Evolutionary conservation across 352 stramenopile genomes (phyloP).

Genomic region (Globisporangium solare): DNA sequence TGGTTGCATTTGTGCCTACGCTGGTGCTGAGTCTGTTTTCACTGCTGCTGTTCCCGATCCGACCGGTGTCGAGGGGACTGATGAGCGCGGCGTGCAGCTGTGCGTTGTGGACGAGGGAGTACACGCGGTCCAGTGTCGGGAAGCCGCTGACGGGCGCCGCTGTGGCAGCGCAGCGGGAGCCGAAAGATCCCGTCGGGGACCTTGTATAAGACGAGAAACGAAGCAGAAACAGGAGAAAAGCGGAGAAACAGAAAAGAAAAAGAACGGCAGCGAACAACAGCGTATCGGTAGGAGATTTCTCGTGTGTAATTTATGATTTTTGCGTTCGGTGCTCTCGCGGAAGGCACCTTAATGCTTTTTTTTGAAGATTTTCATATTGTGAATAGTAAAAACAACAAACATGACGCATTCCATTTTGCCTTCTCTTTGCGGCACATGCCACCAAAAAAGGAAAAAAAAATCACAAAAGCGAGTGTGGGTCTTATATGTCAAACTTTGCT

Average conservation of each 20-base stretch:
- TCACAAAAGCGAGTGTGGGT: neutral
- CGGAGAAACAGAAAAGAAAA: conserved; percentile 5
- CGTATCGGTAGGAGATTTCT: neutral
- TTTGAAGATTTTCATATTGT: neutral
- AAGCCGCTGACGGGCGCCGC: conserved; percentile 29
- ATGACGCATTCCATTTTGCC: no score
- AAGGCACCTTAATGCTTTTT: neutral
- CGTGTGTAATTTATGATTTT: conserved; percentile 28
- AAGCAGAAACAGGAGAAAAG: neutral
- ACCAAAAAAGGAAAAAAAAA: neutral
- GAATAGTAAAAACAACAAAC: neutral
- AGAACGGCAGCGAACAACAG: neutral
- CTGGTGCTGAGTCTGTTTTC: conserved; percentile 48
- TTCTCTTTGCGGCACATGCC: neutral
- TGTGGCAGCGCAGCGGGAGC: conserved; percentile 18
- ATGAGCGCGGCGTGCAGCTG: conserved; percentile 37
- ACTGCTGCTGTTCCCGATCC: conserved; percentile 55
- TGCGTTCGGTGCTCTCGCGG: conserved; percentile 1
- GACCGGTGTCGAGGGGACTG: conserved; percentile 35
- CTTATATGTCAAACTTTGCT: neutral
- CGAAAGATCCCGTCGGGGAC: conserved; percentile 13
- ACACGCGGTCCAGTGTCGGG: conserved; percentile 53
- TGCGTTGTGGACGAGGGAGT: conserved; percentile 62
- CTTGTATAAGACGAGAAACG: conserved; percentile 26
- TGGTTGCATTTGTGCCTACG: conserved; percentile 47